phyloP scores from a whole-genome alignment of 129 eudicot species.

The Artemisia argyi region DNA sequence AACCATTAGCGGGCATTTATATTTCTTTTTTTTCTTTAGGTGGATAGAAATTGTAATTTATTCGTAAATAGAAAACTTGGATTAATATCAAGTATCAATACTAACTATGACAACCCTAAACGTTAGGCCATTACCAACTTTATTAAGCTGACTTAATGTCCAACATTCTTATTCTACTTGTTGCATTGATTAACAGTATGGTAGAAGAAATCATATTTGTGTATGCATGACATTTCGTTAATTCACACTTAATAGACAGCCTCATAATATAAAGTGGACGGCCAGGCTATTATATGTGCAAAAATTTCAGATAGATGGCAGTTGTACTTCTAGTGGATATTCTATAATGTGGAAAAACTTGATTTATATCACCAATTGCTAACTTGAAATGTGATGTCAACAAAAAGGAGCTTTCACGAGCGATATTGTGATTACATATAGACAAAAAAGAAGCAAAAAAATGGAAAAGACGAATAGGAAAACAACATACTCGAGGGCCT shows the following conservation, averaged over 20 bases:
- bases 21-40: too few species aligned
- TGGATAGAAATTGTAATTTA: too few species aligned
- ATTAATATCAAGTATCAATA: slow-evolving; percentile 10
- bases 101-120: not conserved
- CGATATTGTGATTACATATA: not conserved
- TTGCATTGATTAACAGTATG: too few species aligned
- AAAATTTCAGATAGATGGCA: not conserved
- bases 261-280: not conserved
- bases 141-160: not conserved
- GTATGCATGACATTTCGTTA: too few species aligned
- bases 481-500: slow-evolving; percentile 82
- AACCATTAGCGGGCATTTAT: not conserved
- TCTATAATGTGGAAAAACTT: not conserved
- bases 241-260: not conserved
- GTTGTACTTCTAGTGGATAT: slow-evolving; percentile 3
- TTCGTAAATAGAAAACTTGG: not conserved
- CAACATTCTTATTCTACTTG: too few species aligned
- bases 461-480: not conserved
- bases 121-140: not conserved
- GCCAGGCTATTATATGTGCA: not conserved
- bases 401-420: not conserved
- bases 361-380: slow-evolving; percentile 12
- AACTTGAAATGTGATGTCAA: not conserved
- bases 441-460: not conserved
- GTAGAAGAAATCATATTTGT: too few species aligned